Base-by-base conservation (phyloP, 768 basidiomycete species). In the Leucosporidium creatinivorum region DNA sequence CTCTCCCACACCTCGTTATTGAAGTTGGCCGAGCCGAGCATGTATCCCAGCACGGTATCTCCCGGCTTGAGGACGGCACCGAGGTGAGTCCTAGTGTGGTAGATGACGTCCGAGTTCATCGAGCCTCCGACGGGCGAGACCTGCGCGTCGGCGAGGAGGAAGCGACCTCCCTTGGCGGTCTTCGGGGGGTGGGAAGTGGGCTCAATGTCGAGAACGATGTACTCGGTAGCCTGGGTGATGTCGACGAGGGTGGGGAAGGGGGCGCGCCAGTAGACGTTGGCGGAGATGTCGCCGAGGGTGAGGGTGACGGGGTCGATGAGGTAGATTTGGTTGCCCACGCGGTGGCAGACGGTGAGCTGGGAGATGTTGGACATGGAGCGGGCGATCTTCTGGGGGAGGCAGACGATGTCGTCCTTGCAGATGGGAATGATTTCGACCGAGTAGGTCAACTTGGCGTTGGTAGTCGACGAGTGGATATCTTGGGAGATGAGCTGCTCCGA, bases 391-490 rank as follows among this genome's bases (percentile, higher is more conserved):
- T 80, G 78, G 4, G 93, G 91, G 47, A 99, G 82, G 77, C 89
- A 91, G 26, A 98, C 88, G 31, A 99, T 84, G 79, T 99, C 96
- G 77, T 98, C 96, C 78, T 97, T 97, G 82, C 96, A 99, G 64
- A 99, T 85, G 0, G 96, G 93, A 6, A 88, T 85, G 76, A 99
- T 96, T 80, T 98, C 94, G 73, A 98, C 89, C 7, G 93, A 96
- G 82, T 91, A 98, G 7, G 93, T 92, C 79, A 89, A 93, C 80
- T 94, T 98, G 83, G 89, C 96, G 79, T 91, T 97, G 44, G 94
- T 89, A 5, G 93, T 96, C 72, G 85, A 85, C 58, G 88, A 85
- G 78, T 99, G 94, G 2, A 88, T 91, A 77, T 99, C 96, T 28
- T 87, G 82, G 10, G 93, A 96, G 36, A 98, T 84, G 13, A 99